These are phyloP conservation scores for Vigna hirtella DNA, from an alignment of 306 rosid genomes.

Conservation along the genomic window DNA sequence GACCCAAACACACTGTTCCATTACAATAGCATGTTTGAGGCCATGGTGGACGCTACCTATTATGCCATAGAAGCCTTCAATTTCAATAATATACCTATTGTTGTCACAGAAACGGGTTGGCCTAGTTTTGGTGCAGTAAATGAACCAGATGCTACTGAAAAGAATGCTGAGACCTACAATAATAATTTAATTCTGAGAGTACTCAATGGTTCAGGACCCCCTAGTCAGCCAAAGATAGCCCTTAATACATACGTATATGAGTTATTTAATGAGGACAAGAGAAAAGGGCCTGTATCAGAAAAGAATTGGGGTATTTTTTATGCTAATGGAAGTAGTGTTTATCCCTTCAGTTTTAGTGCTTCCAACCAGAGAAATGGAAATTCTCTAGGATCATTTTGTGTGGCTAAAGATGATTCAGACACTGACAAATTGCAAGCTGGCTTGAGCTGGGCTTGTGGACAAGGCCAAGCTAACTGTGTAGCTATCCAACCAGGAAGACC, in stretches of 20 bases:
- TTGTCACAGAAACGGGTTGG: conserved; percentile 94
- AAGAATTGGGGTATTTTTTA: conserved; percentile 74
- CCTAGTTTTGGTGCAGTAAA: conserved; percentile 79
- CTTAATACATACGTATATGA: conserved; percentile 78
- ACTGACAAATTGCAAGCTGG: conserved; percentile 79
- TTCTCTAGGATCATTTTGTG: conserved; percentile 73
- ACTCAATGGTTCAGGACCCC: conserved; percentile 89
- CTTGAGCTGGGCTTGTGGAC: conserved; percentile 93
- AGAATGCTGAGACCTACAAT: conserved; percentile 72
- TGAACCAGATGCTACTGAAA: conserved; percentile 78
- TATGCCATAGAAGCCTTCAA: conserved; percentile 76
- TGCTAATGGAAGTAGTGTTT: conserved; percentile 73
- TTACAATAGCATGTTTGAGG: conserved; percentile 90
- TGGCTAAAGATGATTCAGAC: conserved; percentile 72
- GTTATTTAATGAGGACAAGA: conserved; percentile 83
- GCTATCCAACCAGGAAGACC: conserved; percentile 79
- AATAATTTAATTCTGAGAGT: conserved; percentile 78
- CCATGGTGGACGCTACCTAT: conserved; percentile 92
- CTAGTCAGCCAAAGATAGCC: conserved; percentile 66
- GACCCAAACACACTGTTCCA: conserved; percentile 90
- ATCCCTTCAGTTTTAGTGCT: conserved; percentile 62
- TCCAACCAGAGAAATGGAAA: conserved; percentile 54
- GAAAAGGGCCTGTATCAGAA: conserved; percentile 75
- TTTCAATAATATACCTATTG: conserved; percentile 70
- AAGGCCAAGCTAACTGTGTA: conserved; percentile 77